These are phyloP conservation scores for Camellia sinensis DNA, from an alignment of 148 eudicot genomes.

Conservation along the genomic window DNA sequence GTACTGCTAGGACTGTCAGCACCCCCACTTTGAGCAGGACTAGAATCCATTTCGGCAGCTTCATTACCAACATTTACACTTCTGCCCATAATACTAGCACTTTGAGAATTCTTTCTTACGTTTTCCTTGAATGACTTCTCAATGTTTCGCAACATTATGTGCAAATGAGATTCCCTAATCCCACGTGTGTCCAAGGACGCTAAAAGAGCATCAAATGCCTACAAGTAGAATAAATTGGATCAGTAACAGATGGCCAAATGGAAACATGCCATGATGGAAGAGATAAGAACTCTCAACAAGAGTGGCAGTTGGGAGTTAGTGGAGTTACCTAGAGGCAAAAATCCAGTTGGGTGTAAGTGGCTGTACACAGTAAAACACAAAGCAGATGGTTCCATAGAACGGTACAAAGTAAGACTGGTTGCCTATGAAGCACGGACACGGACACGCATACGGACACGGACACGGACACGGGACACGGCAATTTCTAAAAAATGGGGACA, in stretches of 20 bases:
- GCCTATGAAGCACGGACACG: too few relatives aligned
- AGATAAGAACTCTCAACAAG: too few relatives aligned
- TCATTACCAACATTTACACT: conserved; percentile 14
- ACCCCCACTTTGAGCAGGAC: conserved; percentile 11
- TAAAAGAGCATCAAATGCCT: conserved; percentile 57
- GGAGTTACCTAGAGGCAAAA: too few relatives aligned
- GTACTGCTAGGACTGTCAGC: conserved; percentile 32
- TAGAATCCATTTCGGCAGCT: conserved; percentile 16
- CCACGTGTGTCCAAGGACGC: conserved; percentile 58
- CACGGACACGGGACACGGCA: too few relatives aligned
- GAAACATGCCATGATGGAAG: too few relatives aligned
- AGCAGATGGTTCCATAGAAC: too few relatives aligned
- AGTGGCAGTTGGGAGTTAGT: too few relatives aligned
- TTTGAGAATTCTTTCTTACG: conserved; percentile 13
- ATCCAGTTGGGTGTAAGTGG: too few relatives aligned
- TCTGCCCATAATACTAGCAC: not conserved
- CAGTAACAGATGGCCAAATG: not conserved
- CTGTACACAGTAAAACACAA: too few relatives aligned
- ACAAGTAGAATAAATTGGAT: conserved; percentile 10
- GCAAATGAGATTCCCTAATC: conserved; percentile 54
- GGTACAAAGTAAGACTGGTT: too few relatives aligned
- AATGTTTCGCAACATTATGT: conserved; percentile 45
- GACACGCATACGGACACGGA: too few relatives aligned
- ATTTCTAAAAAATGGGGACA: too few relatives aligned
- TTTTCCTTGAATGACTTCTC: conserved; percentile 41